Evolutionary conservation across 225 moss, liverwort and hornwort genomes (phyloP), one percentile per base, ranked within the genome.

Genomic region (Asterella californica): DNA sequence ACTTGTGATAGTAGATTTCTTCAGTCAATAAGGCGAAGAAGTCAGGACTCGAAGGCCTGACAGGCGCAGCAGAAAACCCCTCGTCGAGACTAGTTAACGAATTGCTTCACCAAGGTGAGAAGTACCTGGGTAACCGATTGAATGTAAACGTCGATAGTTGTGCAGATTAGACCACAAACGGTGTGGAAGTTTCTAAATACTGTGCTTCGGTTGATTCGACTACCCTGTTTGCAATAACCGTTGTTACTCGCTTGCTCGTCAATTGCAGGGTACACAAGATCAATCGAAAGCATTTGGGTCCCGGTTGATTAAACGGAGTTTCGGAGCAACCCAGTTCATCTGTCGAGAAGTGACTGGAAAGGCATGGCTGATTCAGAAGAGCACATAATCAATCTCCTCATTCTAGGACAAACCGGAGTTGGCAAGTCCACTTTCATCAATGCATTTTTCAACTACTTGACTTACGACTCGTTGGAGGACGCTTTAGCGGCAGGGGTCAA

Each of bases 371-470:
- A 42, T 38, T 63, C 75, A 68, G 50, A 61, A 15, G 74, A 22
- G 65, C 30, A 70, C 8, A 25, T 48, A 38, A 59, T 82, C 48
- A 82, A 85, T 75, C 75, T 87, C 62, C 83, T 87, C 46, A 74
- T 87, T 9, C 55, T 81, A 53, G 86, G 83, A 8, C 70, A 70
- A 72, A 82, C 85, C 0, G 85, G 85, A 25, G 74, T 85, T 34
- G 85, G 85, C 45, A 85, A 85, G 68, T 79, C 83, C 12, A 87
- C 83, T 11, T 87, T 87, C 81, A 84, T 87, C 83, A 87, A 83
- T 72, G 81, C 86, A 17, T 69, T 87, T 54, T 50, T 25, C 49
- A 87, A 84, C 67, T 87, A 83, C 60, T 71, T 83, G n/a, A 36
- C 69, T 32, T 82, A 71, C 72, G 52, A 60, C 46, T 79, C 83